Percentiles rank a stretch among this genome's conserved stretches.
Conservation (phyloP, 371 early-diverging fungal species). For the Nematocida displodere region DNA sequence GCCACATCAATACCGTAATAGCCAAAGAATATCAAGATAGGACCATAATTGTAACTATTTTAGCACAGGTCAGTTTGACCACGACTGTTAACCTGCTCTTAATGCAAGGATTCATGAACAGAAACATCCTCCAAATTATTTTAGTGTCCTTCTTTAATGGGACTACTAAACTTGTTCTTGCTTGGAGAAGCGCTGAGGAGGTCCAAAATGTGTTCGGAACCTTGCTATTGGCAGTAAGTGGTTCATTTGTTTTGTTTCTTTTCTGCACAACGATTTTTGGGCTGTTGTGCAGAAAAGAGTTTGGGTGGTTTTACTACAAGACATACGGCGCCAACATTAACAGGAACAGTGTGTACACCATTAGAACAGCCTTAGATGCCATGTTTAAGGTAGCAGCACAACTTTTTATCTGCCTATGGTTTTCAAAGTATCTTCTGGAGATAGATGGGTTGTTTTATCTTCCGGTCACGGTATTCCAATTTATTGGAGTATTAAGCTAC, state of each 20-base stretch:
- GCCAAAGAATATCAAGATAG: too few species aligned
- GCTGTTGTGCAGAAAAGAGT: slow-evolving; percentile 10
- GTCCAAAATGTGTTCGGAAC: not conserved
- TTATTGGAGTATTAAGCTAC: not conserved
- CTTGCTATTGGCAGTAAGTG: not conserved
- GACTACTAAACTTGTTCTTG: not conserved
- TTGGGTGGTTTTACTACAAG: slow-evolving; percentile 42
- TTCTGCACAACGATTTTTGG: not conserved
- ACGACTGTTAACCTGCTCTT: too few species aligned
- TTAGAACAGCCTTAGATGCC: not conserved
- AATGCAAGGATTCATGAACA: slow-evolving; percentile 15
- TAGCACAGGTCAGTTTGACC: too few species aligned
- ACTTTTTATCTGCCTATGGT: not conserved
- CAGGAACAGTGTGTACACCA: not conserved
- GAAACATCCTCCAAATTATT: slow-evolving; percentile 28
- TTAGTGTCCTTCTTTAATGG: not conserved
- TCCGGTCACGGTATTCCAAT: not conserved
- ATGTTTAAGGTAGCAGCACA: slow-evolving; percentile 1
- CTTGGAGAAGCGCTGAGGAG: not conserved
- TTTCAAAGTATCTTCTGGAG: not conserved
- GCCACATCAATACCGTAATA: too few species aligned
- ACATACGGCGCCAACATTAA: slow-evolving; percentile 1
- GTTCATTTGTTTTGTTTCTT: not conserved
- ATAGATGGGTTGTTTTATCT: not conserved
- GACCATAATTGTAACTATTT: too few species aligned